A percentile compares a stretch with the other conserved stretches of the same genome.
Conservation (phyloP, 108 stramenopile species). For the Mayamaea pseudoterrestris region DNA sequence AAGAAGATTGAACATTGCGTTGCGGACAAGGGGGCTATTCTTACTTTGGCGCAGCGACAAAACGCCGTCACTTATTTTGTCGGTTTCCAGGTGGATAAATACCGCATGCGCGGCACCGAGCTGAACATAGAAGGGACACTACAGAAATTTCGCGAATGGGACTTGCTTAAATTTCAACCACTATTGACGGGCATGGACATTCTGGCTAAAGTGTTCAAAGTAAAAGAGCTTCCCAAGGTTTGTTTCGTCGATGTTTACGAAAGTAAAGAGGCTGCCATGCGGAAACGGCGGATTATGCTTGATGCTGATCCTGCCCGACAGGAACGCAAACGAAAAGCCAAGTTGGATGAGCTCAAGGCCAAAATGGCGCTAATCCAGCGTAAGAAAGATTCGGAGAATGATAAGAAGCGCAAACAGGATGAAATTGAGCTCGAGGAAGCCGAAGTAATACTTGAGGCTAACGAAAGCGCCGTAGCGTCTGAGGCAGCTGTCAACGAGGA, state of each 20-base stretch:
- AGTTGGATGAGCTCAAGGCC: slow-evolving; percentile 56
- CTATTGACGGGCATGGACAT: slow-evolving; percentile 74
- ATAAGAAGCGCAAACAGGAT: slow-evolving; percentile 22
- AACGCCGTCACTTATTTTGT: slow-evolving; percentile 78
- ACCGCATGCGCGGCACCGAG: slow-evolving; percentile 75
- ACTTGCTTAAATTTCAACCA: slow-evolving; percentile 61
- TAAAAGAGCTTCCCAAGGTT: slow-evolving; percentile 64
- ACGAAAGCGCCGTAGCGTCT: slow-evolving; percentile 9
- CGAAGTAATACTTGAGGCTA: slow-evolving; percentile 5
- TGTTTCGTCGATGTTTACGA: slow-evolving; percentile 72
- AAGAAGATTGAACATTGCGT: slow-evolving; percentile 80
- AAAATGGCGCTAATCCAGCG: slow-evolving; percentile 68
- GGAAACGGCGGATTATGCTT: slow-evolving; percentile 52
- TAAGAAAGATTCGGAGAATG: slow-evolving; percentile 36
- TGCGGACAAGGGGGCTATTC: slow-evolving; percentile 54
- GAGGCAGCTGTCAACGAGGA: slow-evolving; percentile 30
- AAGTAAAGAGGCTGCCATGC: slow-evolving; percentile 76
- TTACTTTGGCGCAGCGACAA: slow-evolving; percentile 64
- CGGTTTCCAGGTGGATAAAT: slow-evolving; percentile 62
- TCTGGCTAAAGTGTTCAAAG: slow-evolving; percentile 49
- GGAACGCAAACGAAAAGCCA: slow-evolving; percentile 40
- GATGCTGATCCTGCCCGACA: slow-evolving; percentile 65
- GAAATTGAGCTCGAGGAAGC: slow-evolving; percentile 11
- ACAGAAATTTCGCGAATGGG: slow-evolving; percentile 74
- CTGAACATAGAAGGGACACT: slow-evolving; percentile 73